Base-by-base conservation (phyloP, 2,329 filamentous ascomycete species). In the Diaporthe nobilis region DNA sequence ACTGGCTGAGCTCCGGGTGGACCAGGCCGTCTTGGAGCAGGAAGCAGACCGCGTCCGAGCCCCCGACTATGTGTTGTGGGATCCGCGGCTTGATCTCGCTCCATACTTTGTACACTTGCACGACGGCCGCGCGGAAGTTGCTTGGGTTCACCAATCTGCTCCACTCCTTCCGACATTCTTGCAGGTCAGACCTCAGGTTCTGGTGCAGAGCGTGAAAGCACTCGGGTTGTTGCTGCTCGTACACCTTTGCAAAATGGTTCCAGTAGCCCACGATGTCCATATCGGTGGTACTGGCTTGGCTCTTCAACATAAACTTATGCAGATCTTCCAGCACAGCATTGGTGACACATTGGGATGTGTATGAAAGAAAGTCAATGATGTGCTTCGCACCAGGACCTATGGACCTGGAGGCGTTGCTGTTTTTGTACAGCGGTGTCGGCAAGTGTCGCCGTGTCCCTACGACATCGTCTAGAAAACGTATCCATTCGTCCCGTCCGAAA, bases 331-430 rank as follows among this genome's bases (percentile, higher is more conserved):
- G 79, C 25, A 85, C 85, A 1, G 73, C 61, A 0, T 85, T 81
- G 8, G 91, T 84, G 0, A 82, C 81, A 0, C 83, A 81, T 10
- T 87, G 81, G 0, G 90, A 88, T 1, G 91, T 84, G 31, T 91
- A 92, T 77, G 89, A 91, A 13, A 95, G 84, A 53, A 88, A 86
- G 80, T 95, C 93, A 6, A 94, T 86, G 4, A 94, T 89, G 73
- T 94, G 90, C 0, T 76, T 75, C 1, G 79, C 81, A 0, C 82
- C 39, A 2, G 55, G 12, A 12, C 53, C 20, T 13, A 53, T 4
- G 20, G 53, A n/a, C 31, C 63, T 37, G 22, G 34, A 20, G 12
- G 20, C 37, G 42, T 51, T 31, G 17, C 47, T 47, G 12, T 22
- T 15, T n/a, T 75, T 77, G 44, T 77, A 75, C 28, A 65, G 61